Base-by-base conservation (phyloP, 441 rosid species). In the Raphanus hybrid region DNA sequence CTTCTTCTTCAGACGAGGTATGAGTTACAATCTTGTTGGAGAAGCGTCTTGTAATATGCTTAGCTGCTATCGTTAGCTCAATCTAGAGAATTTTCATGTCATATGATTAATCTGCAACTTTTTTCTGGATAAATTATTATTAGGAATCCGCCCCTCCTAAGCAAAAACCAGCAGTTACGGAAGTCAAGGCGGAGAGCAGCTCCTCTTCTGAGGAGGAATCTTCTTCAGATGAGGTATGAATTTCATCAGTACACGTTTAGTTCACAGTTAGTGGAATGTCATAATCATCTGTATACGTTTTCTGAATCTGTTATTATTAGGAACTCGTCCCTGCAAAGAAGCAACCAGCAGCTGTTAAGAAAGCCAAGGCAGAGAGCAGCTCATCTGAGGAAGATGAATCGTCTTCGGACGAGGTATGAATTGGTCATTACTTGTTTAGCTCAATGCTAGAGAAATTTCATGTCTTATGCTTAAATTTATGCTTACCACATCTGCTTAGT, bases 1-100 rank as follows among this genome's bases (percentile, higher is more conserved):
- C 88, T 20, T 65, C 88, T 15, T 65, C 71, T 55, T 73, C 73
- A 2, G 73, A 67, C 11, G 69, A 75, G 79, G 74, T 60, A 60
- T 10, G 39, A 32, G 1, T 59, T 67, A 54, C 62, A 18, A 23
- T 0, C n/a, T 2, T 15, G 60, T 55, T 55, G 18, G n/a, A 43
- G 8, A 26, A 5, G 14, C 12, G 3, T 23, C 20, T 7, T 37
- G 12, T 62, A 14, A 12, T 37, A 37, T 37, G 9, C 43, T 37
- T 37, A 37, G 8, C 8, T 37, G 43, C 43, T 29, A 29, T 3
- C 34, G 34, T 29, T 29, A 5, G 34, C 34, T 29, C 34, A 3
- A 29, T 29, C 34, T 8, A 8, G 43, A 37, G 43, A 37, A 2
- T 37, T 37, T 8, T 37, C 43, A 8, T 37, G 10, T 37, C 57